Base-by-base conservation (phyloP, 352 stramenopile genomes). In the Phytophthora brassicae region DNA sequence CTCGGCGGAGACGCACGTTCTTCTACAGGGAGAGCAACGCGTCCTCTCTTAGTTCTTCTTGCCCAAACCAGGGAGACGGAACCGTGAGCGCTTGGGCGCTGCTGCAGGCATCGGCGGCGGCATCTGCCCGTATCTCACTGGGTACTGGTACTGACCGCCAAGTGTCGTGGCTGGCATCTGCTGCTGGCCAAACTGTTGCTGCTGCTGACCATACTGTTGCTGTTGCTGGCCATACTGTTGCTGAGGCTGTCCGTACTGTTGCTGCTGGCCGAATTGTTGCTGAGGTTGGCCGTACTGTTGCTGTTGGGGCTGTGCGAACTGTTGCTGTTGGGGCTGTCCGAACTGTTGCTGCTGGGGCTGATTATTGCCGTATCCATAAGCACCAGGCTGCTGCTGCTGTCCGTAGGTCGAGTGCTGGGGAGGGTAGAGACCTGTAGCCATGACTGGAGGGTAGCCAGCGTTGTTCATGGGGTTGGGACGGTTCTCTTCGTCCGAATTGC, bases 1-100 rank as follows among this genome's bases (percentile, higher is more conserved):
- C 49, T 60, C 55, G 19, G 36, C 49, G 44, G 65, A 47, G 43
- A 51, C 14, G 56, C 62, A 64, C 33, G 55, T 51, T 45, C 52
- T 66, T 51, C 35, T 38, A 50, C 23, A 39, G 29, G 62, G 28
- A 38, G 33, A 67, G 28, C 17, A 28, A 52, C 55, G 47, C 31
- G 41, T 61, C 41, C 73, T 4, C 74, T 64, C 83, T 83, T 83
- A 90, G 68, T 88, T 89, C 72, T 89, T 92, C 69, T 87, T 88
- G 69, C 81, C 78, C 31, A 82, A 74, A 50, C 77, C 68, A 16
- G 83, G 83, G 23, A 92, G 63, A 12, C 79, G 75, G 70, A 90
- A 90, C 50, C 86, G 84, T 35, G 77, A 85, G 36, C 85, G 85
- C 70, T 89, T 90, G n/a, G 68, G 61, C 17, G 65, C 56, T 16